Conservation (phyloP, 129 eudicot species). For the Chrysanthemum seticuspe region DNA sequence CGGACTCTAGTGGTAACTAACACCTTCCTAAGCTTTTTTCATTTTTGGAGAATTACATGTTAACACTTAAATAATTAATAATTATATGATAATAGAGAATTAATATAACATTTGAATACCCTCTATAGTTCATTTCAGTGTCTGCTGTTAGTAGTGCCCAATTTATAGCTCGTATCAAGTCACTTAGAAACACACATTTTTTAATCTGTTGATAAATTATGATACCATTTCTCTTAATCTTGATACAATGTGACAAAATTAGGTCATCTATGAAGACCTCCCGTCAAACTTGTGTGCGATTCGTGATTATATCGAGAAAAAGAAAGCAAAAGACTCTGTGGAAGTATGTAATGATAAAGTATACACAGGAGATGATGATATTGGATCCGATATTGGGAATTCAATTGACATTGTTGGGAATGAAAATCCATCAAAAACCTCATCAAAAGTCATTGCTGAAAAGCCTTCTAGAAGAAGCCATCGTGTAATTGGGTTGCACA, state of each 20-base stretch:
- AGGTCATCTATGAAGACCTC: conserved; percentile 97
- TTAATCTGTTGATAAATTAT: conserved; percentile 1
- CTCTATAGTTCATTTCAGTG: conserved; percentile 5
- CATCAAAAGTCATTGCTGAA: conserved; percentile 25
- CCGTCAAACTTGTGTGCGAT: conserved; percentile 95
- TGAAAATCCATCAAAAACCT: conserved; percentile 20
- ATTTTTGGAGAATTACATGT: conserved; percentile 9
- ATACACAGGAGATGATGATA: conserved; percentile 30
- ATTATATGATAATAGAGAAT: neutral
- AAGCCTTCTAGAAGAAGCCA: conserved; percentile 54
- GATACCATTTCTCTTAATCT: conserved; percentile 7
- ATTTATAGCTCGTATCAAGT: neutral
- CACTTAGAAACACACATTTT: conserved; percentile 4
- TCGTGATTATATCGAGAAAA: conserved; percentile 78
- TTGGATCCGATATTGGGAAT: conserved; percentile 14
- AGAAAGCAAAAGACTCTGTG: conserved; percentile 33
- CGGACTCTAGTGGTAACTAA: conserved; percentile 10
- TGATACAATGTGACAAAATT: conserved; percentile 8
- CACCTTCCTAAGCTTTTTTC: conserved; percentile 7
- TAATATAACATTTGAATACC: neutral
- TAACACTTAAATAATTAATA: neutral
- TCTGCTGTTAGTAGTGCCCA: conserved; percentile 13
- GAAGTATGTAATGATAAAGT: conserved; percentile 27
- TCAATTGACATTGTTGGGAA: conserved; percentile 15
- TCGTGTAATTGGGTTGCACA: conserved; percentile 80